Percentiles rank a stretch among this genome's conserved stretches.
Conservation (phyloP, 352 stramenopile genomes). For the Phytopythium mirpurense region DNA sequence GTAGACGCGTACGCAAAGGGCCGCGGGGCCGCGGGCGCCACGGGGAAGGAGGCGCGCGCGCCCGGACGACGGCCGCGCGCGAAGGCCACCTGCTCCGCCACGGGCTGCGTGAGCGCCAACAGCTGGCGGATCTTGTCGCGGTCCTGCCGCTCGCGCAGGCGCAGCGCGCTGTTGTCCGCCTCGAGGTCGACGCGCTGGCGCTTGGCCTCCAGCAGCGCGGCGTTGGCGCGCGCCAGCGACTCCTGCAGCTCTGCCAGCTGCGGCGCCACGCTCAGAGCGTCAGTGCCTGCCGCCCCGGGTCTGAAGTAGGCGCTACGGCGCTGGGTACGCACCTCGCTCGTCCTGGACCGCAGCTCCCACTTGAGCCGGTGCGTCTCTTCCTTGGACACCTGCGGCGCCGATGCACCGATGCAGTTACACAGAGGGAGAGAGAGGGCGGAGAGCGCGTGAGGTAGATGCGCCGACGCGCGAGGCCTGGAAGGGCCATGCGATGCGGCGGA, state of each 20-base stretch:
- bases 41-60: slow-evolving; percentile 44
- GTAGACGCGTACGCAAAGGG: slow-evolving; percentile 66
- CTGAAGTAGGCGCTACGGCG: no score
- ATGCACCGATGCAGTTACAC: neutral
- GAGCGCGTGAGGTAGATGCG: no score
- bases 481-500: no score
- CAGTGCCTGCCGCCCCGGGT: no score
- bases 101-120: slow-evolving; percentile 73
- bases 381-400: slow-evolving; percentile 45
- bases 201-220: slow-evolving; percentile 55
- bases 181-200: slow-evolving; percentile 58
- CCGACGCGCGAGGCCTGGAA: no score
- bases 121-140: slow-evolving; percentile 79
- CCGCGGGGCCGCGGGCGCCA: slow-evolving; percentile 17
- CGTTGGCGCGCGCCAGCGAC: slow-evolving; percentile 47
- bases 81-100: slow-evolving; percentile 76
- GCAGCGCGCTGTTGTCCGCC: slow-evolving; percentile 58
- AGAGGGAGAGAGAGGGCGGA: no score
- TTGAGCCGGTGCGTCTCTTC: slow-evolving; percentile 69
- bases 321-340: slow-evolving; percentile 49
- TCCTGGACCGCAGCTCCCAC: slow-evolving; percentile 61
- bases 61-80: slow-evolving; percentile 65
- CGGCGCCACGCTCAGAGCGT: neutral
- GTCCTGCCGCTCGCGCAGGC: slow-evolving; percentile 71
- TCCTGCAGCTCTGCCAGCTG: slow-evolving; percentile 60